Base-by-base conservation (phyloP, 352 stramenopile genomes). In the Globisporangium perplexum region DNA sequence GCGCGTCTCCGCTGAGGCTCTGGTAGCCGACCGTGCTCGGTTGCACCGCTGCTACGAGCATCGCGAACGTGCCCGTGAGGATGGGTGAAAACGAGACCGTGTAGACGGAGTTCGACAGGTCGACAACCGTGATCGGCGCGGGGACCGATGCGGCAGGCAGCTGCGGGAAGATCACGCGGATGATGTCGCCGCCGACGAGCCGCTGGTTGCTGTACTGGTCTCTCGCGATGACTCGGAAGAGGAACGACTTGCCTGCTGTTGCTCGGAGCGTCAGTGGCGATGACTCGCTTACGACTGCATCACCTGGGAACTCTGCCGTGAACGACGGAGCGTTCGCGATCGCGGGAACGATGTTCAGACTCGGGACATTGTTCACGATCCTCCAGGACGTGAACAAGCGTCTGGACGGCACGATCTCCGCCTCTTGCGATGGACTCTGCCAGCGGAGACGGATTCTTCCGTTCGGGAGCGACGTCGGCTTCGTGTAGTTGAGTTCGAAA, bases 351-450 rank as follows among this genome's bases (percentile, higher is more conserved):
- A 85, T 59, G 49, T 73, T 47, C 17, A 85, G 62, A 12, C 56
- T 35, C 15, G 78, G 77, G 0, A 86, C 62, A 45, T 87, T 83
- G 43, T 85, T 84, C 8, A 71, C 57, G 14, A 90, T 76, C 18
- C 46, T 50, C 72, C 78, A 87, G 0, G 58, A 69, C 18, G 78
- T 84, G 48, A 77, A 86, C 4, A 86, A 55, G 5, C 59, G 59
- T 35, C 47, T 67, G 1, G 72, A 48, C 12, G 74, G 63, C 31
- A 92, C 62, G 18, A 80, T 46, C 55, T 83, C 59, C 14, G 52
- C 57, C 0, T 51, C 33, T 43, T 85, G 72, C 10, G 73, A 88
- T 0, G 75, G 26, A 64, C 81, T 90, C 45, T 62, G 57, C 81
- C 81, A 92, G 35, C 60, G 60, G 20, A 92, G 24, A 7, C 61